These are phyloP conservation scores for Gossypioides kirkii DNA, from an alignment of 345 rosid genomes.

Conservation along the genomic window DNA sequence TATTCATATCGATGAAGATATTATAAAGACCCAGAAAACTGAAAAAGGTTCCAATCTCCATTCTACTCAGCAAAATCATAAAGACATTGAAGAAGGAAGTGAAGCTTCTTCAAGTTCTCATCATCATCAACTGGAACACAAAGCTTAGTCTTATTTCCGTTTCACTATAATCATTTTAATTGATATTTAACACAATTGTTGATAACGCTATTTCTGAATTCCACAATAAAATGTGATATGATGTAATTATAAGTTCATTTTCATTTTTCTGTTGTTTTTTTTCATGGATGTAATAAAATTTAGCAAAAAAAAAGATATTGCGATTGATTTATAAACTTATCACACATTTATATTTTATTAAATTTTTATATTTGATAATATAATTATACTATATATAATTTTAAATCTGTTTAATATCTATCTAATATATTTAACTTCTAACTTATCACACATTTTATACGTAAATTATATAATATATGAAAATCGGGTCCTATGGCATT, in stretches of 20 bases:
- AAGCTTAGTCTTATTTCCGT: constrained; percentile 2
- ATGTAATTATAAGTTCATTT: background rate
- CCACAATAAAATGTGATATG: background rate
- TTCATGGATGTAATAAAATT: constrained; percentile 6
- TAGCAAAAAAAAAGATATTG: background rate
- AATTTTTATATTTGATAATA: background rate
- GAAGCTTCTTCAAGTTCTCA: constrained; percentile 15
- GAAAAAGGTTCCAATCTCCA: constrained; percentile 16
- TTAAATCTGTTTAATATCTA: no score
- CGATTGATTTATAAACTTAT: background rate
- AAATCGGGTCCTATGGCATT: no score
- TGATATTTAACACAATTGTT: background rate
- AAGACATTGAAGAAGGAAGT: constrained; percentile 6
- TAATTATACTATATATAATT: no score
- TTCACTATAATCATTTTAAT: background rate
- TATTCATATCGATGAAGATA: constrained; percentile 37
- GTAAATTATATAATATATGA: no score
- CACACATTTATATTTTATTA: background rate
- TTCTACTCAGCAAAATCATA: background rate
- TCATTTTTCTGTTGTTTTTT: background rate
- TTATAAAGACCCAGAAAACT: constrained; percentile 31
- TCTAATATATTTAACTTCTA: no score
- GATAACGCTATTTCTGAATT: background rate
- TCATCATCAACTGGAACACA: constrained; percentile 16
- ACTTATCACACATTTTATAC: no score